These are phyloP conservation scores for Trichoderma koningiopsis DNA, from an alignment of 2,329 filamentous ascomycete genomes.

Conservation along the genomic window DNA sequence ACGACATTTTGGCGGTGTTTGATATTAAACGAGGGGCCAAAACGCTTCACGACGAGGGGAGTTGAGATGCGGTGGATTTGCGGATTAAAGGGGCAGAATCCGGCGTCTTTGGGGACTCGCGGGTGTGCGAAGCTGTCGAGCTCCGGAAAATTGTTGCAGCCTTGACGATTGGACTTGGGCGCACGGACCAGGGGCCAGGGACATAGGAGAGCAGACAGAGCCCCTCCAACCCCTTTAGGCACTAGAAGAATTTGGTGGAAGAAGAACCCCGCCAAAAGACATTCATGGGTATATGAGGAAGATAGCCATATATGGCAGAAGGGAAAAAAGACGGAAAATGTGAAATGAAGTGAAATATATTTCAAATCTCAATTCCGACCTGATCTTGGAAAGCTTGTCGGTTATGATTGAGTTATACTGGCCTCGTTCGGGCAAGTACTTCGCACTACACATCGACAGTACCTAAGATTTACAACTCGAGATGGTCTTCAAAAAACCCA, in stretches of 20 bases:
- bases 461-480: not conserved
- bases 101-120: constrained; percentile 32
- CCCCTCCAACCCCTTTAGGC: constrained; percentile 26
- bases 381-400: too few relatives aligned
- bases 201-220: constrained; percentile 1
- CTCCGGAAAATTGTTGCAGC: constrained; percentile 56
- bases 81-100: constrained; percentile 25
- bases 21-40: not conserved
- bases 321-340: not conserved
- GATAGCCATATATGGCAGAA: not conserved
- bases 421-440: too few relatives aligned
- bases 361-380: not conserved
- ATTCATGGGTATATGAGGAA: not conserved
- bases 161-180: constrained; percentile 36
- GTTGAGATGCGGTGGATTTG: constrained; percentile 26
- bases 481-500: not conserved
- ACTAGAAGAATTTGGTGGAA: constrained; percentile 11
- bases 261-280: constrained; percentile 19
- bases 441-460: not conserved
- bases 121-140: constrained; percentile 42
- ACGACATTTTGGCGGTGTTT: constrained; percentile 69
- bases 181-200: constrained; percentile 35
- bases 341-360: not conserved
- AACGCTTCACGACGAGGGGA: constrained; percentile 6
- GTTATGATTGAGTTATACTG: not conserved